Evolutionary conservation across 768 basidiomycete genomes (phyloP).

Genomic region (Leccinum boreale): DNA sequence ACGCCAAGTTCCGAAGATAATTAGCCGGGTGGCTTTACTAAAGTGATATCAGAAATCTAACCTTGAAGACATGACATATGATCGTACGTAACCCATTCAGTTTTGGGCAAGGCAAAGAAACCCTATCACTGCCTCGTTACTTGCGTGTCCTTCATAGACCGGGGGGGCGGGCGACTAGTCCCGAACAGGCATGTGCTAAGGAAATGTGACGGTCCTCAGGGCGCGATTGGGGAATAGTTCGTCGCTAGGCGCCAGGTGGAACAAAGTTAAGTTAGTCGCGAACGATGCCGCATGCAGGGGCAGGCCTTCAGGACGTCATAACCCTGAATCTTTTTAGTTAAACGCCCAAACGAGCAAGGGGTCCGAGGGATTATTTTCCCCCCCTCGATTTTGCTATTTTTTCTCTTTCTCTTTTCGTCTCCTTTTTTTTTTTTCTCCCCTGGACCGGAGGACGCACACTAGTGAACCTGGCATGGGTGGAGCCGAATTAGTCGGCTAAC

Average conservation of each 20-base stretch:
- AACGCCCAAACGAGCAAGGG: constrained; percentile 8
- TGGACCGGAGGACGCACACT: background rate
- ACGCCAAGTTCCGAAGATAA: constrained; percentile 9
- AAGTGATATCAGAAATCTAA: constrained; percentile 24
- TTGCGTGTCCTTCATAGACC: constrained; percentile 2
- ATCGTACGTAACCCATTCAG: constrained; percentile 21
- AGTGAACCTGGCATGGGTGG: background rate
- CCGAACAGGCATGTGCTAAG: constrained; percentile 17
- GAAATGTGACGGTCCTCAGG: constrained; percentile 11
- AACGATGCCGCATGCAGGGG: background rate
- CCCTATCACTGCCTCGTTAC: constrained; percentile 22
- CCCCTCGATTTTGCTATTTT: background rate
- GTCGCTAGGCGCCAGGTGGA: background rate
- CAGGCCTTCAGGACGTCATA: constrained; percentile 21
- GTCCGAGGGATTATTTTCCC: constrained; percentile 4
- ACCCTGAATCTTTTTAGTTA: constrained; percentile 20
- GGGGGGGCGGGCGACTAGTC: constrained; percentile 3
- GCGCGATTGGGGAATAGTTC: constrained; percentile 3
- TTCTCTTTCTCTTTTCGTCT: background rate
- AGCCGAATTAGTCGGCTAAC: constrained; percentile 13
- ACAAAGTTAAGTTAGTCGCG: constrained; percentile 28
- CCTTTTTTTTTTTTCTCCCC: background rate
- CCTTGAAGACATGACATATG: constrained; percentile 20
- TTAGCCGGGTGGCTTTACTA: constrained; percentile 16
- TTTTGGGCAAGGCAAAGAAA: constrained; percentile 9